A percentile compares a stretch with the other conserved stretches of the same genome.
phyloP scores from a whole-genome alignment of 805 yeast genomes.

The Ogataea siamensis region DNA sequence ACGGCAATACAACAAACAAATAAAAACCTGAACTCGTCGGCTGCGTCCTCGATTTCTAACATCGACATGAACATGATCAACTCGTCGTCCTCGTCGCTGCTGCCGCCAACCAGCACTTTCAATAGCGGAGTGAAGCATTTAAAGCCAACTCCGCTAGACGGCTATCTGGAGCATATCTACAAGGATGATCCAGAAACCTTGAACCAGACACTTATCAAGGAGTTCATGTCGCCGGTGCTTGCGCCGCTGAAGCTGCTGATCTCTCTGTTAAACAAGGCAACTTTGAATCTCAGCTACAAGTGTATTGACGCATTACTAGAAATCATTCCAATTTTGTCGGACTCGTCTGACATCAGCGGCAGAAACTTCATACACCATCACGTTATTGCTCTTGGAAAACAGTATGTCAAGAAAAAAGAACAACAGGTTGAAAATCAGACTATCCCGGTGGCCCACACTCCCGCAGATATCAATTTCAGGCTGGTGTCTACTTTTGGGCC shows the following conservation, averaged over 20 bases:
- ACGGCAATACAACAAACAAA: slow-evolving; percentile 1
- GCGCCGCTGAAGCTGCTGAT: slow-evolving; percentile 56
- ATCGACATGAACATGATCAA: slow-evolving; percentile 20
- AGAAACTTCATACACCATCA: slow-evolving; percentile 85
- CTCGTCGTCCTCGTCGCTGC: slow-evolving; percentile 22
- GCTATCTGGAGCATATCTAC: slow-evolving; percentile 25
- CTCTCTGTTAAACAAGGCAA: slow-evolving; percentile 63
- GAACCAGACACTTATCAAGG: slow-evolving; percentile 41
- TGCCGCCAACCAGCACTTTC: slow-evolving; percentile 25
- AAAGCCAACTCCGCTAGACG: slow-evolving; percentile 22
- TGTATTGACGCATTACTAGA: slow-evolving; percentile 59
- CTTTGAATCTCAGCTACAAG: slow-evolving; percentile 49
- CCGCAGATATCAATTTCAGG: slow-evolving; percentile 47
- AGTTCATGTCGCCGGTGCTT: slow-evolving; percentile 44
- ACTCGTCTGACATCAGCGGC: slow-evolving; percentile 71
- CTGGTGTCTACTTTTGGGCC: slow-evolving; percentile 56
- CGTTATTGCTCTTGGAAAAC: slow-evolving; percentile 74
- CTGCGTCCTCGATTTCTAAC: slow-evolving; percentile 25
- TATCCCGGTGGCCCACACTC: slow-evolving; percentile 38
- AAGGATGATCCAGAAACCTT: slow-evolving; percentile 39
- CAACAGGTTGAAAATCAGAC: slow-evolving; percentile 19
- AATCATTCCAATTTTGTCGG: slow-evolving; percentile 52
- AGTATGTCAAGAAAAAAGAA: slow-evolving; percentile 37
- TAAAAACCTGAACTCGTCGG: slow-evolving; percentile 18
- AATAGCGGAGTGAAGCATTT: slow-evolving; percentile 6